phyloP scores from a whole-genome alignment of 805 yeast species.

The Schwanniomyces yamadae region DNA sequence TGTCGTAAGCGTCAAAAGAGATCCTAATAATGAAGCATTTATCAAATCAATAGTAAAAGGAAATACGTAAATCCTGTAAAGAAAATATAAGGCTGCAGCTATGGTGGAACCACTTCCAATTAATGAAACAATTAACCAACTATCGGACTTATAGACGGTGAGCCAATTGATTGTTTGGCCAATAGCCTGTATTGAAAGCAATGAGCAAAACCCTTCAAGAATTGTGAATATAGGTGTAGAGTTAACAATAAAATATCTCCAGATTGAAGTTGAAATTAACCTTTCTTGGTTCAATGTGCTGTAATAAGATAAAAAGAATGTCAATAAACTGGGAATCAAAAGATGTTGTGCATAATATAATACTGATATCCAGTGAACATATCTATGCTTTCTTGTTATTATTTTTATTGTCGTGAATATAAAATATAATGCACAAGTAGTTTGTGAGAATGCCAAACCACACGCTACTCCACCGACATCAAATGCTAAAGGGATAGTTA shows the following conservation, averaged over 20 bases:
- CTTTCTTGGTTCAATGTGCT: constrained; percentile 11
- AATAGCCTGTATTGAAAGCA: constrained; percentile 86
- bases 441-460: constrained; percentile 81
- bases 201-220: constrained; percentile 89
- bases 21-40: constrained; percentile 83
- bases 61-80: constrained; percentile 79
- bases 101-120: constrained; percentile 71
- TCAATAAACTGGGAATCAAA: constrained; percentile 75
- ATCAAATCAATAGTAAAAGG: constrained; percentile 67
- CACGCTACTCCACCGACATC: constrained; percentile 91
- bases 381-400: constrained; percentile 39
- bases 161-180: constrained; percentile 82
- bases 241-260: constrained; percentile 71
- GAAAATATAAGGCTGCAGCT: constrained; percentile 72
- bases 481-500: constrained; percentile 89
- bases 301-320: constrained; percentile 62
- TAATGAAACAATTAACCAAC: constrained; percentile 75
- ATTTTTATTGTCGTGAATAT: constrained; percentile 71
- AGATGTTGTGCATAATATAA: constrained; percentile 81
- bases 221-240: constrained; percentile 88
- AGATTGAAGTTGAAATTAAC: constrained; percentile 47
- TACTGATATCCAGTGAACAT: constrained; percentile 45
- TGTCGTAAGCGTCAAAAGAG: constrained; percentile 71
- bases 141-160: constrained; percentile 60
- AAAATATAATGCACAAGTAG: constrained; percentile 58